A percentile compares a stretch with the other conserved stretches of the same genome.
These are phyloP conservation scores for Trifolium dubium DNA, from an alignment of 306 rosid species.

Conservation along the genomic window DNA sequence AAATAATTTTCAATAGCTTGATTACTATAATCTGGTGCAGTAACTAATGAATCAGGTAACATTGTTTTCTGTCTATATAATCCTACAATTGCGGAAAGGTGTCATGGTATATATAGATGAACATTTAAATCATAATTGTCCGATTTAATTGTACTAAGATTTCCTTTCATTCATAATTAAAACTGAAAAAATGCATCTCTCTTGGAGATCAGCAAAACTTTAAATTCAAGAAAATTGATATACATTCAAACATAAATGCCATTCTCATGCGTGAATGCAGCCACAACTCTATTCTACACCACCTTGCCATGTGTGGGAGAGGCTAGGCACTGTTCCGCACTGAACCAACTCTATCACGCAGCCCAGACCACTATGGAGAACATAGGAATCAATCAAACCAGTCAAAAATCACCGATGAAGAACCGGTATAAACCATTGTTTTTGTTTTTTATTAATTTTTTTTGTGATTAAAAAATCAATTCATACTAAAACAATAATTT, in stretches of 20 bases:
- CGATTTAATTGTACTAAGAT: constrained; percentile 13
- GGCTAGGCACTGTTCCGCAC: neutral
- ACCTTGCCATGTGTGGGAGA: neutral
- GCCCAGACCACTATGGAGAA: neutral
- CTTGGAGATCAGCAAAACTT: constrained; percentile 17
- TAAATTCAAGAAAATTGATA: neutral
- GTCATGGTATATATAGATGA: neutral
- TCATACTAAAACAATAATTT: neutral
- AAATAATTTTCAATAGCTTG: neutral
- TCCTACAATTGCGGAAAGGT: neutral
- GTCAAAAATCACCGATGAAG: neutral
- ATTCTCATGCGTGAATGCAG: neutral
- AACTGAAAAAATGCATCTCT: neutral
- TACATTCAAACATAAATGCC: too few species aligned
- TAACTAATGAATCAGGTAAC: neutral
- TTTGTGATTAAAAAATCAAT: neutral
- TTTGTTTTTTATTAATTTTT: neutral
- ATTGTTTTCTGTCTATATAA: neutral
- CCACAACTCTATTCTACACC: neutral
- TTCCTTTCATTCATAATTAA: neutral
- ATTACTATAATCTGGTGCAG: constrained; percentile 3
- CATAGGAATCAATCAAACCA: constrained; percentile 2
- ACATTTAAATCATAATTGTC: neutral
- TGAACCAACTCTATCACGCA: neutral
- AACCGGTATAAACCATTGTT: neutral